Percentiles rank a stretch among this genome's conserved stretches.
phyloP scores from a whole-genome alignment of 192 early-diverging fungal genomes.

The Podila epigama region DNA sequence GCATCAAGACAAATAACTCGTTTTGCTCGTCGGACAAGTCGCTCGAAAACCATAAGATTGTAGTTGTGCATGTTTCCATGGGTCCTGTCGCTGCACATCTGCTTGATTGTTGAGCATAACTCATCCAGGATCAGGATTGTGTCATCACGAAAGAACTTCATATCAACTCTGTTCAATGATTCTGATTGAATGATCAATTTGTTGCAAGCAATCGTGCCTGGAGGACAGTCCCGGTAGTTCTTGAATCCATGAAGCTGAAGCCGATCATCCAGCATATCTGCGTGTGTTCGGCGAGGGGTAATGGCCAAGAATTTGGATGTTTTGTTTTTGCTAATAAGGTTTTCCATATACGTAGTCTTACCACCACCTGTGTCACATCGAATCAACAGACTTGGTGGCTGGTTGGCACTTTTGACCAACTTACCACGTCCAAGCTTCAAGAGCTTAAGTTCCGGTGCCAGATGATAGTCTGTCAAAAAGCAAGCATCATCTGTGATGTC shows the following conservation, averaged over 20 bases:
- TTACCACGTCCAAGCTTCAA: slow-evolving; percentile 14
- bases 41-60: background rate
- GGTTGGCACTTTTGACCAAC: slow-evolving; percentile 2
- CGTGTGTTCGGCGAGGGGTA: slow-evolving; percentile 5
- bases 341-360: slow-evolving; percentile 13
- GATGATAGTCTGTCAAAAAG: background rate
- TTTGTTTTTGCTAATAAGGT: slow-evolving; percentile 5
- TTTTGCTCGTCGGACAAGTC: slow-evolving; percentile 3
- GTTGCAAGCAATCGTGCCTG: slow-evolving; percentile 4
- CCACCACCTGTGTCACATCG: slow-evolving; percentile 5
- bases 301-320: slow-evolving; percentile 3
- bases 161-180: slow-evolving; percentile 6
- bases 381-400: slow-evolving; percentile 19
- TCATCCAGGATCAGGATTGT: slow-evolving; percentile 23
- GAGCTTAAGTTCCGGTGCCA: background rate
- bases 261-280: slow-evolving; percentile 5
- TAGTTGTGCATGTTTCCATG: slow-evolving; percentile 8
- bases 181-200: slow-evolving; percentile 14
- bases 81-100: slow-evolving; percentile 9
- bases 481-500: slow-evolving; percentile 5
- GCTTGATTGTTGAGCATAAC: slow-evolving; percentile 17
- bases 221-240: slow-evolving; percentile 4
- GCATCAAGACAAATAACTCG: slow-evolving; percentile 21
- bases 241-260: background rate
- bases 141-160: slow-evolving; percentile 3